A percentile compares a stretch with the other conserved stretches of the same genome.
Conservation (phyloP, 805 yeast genomes). For the Wickerhamiella siamensis region DNA sequence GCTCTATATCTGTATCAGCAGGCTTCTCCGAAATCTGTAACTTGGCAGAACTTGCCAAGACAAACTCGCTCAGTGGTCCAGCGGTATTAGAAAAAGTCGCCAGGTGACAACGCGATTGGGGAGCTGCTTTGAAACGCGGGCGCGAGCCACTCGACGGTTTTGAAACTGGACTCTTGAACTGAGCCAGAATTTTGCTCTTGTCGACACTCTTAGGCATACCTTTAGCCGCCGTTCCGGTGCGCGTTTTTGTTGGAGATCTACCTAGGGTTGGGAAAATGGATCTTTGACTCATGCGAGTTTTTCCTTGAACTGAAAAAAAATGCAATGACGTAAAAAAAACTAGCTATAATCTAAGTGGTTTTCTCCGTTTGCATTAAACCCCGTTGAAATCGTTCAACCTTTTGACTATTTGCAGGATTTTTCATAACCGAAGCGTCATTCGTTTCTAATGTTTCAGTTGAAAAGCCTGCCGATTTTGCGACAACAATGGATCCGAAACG, state of each 20-base stretch:
- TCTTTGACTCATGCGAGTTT: background rate
- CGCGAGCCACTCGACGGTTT: too few species aligned
- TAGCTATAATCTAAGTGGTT: background rate
- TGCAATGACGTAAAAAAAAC: background rate
- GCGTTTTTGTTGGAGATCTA: too few species aligned
- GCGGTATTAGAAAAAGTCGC: too few species aligned
- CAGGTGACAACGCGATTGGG: too few species aligned
- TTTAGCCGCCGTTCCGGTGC: too few species aligned
- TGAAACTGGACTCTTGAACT: background rate
- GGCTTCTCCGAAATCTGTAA: background rate
- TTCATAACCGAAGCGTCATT: too few species aligned
- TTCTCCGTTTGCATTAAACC: too few species aligned
- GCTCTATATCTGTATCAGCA: background rate
- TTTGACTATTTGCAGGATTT: too few species aligned
- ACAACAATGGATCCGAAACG: background rate
- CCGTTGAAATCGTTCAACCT: too few species aligned
- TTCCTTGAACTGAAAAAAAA: background rate
- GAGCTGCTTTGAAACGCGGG: too few species aligned
- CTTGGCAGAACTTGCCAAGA: background rate
- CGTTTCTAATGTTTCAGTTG: background rate
- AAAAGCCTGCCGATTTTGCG: background rate
- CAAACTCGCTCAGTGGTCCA: background rate
- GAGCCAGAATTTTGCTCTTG: background rate
- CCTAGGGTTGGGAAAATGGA: too few species aligned
- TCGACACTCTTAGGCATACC: background rate